These are phyloP conservation scores for Tylopilus vinaceipallidus DNA, from an alignment of 768 basidiomycete species.

Conservation along the genomic window DNA sequence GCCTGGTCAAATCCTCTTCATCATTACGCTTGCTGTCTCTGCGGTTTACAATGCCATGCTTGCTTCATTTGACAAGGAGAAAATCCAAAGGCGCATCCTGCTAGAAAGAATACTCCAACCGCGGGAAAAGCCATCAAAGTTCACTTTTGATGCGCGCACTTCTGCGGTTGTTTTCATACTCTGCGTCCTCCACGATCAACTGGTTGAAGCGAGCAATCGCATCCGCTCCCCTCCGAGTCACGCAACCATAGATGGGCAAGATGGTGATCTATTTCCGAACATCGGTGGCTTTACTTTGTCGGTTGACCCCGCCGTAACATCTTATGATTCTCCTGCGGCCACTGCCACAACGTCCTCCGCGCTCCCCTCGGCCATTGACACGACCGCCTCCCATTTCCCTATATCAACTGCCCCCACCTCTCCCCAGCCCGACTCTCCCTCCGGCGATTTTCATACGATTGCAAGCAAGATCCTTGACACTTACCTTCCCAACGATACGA, in stretches of 20 bases:
- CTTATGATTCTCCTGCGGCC: too few relatives aligned
- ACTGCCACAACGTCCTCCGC: too few relatives aligned
- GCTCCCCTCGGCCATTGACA: too few relatives aligned
- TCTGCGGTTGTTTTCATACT: conserved; percentile 6
- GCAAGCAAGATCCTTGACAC: conserved; percentile 6
- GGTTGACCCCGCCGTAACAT: too few relatives aligned
- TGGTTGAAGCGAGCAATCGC: too few relatives aligned
- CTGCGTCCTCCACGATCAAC: conserved; percentile 2
- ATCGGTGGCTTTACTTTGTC: too few relatives aligned
- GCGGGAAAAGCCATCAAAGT: not conserved
- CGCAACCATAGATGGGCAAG: too few relatives aligned
- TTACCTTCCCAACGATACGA: conserved; percentile 10
- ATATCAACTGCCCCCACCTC: too few relatives aligned
- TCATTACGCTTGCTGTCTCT: conserved; percentile 24
- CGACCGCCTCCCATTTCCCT: too few relatives aligned
- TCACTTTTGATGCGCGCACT: conserved; percentile 1
- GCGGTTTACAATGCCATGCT: conserved; percentile 28
- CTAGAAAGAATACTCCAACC: conserved; percentile 1
- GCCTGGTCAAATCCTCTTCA: conserved; percentile 32
- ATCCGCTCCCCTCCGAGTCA: too few relatives aligned
- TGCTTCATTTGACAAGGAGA: conserved; percentile 31
- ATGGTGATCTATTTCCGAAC: too few relatives aligned
- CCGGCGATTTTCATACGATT: conserved; percentile 2
- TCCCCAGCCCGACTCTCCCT: too few relatives aligned
- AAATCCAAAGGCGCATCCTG: conserved; percentile 13